A percentile compares a stretch with the other conserved stretches of the same genome.
phyloP scores from a whole-genome alignment of 352 stramenopile species.

The Phytophthora sansomeana region DNA sequence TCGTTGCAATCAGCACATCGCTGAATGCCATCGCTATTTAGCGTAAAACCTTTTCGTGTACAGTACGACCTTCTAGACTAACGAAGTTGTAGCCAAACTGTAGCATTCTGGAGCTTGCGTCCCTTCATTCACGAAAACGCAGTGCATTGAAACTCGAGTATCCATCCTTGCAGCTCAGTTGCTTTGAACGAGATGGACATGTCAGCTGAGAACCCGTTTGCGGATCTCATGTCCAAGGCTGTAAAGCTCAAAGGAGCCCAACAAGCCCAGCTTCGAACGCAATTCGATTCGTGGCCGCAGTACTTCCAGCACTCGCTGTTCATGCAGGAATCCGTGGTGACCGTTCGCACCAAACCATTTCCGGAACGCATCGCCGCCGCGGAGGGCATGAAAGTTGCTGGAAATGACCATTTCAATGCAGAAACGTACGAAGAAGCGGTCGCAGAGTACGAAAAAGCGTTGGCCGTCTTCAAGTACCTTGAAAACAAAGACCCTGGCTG shows the following conservation, averaged over 20 bases:
- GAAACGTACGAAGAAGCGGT: constrained; percentile 72
- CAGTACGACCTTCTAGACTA: background rate
- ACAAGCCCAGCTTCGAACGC: constrained; percentile 77
- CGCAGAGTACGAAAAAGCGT: constrained; percentile 84
- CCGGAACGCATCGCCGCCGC: constrained; percentile 61
- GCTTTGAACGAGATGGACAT: constrained; percentile 55
- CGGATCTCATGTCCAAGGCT: constrained; percentile 85
- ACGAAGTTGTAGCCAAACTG: too few species aligned
- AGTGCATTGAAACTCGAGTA: background rate
- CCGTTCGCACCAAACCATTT: constrained; percentile 53
- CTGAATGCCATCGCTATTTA: too few species aligned
- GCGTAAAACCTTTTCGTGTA: background rate
- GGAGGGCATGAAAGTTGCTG: constrained; percentile 70
- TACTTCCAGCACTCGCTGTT: constrained; percentile 92
- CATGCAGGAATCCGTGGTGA: constrained; percentile 80
- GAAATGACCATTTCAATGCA: constrained; percentile 67
- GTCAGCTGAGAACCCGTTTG: constrained; percentile 77
- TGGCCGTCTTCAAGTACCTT: constrained; percentile 85
- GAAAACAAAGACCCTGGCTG: constrained; percentile 83
- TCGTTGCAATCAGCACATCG: too few species aligned
- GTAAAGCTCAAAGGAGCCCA: constrained; percentile 88
- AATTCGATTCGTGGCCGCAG: constrained; percentile 81
- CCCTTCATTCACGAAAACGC: constrained; percentile 24
- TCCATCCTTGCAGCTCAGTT: background rate
- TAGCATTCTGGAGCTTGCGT: constrained; percentile 26